A percentile compares a stretch with the other conserved stretches of the same genome.
These are phyloP conservation scores for Aspergillus arachidicola DNA, from an alignment of 2,329 filamentous ascomycete species.

Conservation along the genomic window DNA sequence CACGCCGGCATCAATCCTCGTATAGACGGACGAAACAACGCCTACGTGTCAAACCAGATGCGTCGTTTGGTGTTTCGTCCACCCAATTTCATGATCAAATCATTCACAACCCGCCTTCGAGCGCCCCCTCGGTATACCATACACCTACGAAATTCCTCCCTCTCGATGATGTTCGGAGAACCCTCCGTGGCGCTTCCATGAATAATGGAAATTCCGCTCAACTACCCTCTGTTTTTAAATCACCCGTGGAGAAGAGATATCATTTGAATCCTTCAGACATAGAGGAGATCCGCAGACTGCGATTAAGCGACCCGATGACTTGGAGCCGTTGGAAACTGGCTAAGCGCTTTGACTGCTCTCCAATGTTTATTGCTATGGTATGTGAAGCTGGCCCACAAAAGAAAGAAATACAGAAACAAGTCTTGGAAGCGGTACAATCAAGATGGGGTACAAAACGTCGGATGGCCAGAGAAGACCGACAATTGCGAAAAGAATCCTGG, in stretches of 20 bases:
- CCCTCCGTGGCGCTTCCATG: conserved; percentile 44
- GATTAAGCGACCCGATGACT: conserved; percentile 56
- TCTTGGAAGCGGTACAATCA: conserved; percentile 57
- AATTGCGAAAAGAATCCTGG: conserved; percentile 63
- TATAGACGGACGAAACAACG: conserved; percentile 54
- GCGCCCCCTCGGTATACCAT: conserved; percentile 64
- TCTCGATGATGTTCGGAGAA: conserved; percentile 56
- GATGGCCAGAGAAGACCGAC: conserved; percentile 63
- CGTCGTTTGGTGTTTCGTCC: conserved; percentile 48
- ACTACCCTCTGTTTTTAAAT: conserved; percentile 54
- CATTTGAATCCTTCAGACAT: conserved; percentile 61
- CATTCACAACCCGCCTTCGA: conserved; percentile 68
- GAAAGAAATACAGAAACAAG: conserved; percentile 49
- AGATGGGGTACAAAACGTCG: conserved; percentile 63
- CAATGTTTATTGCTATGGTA: conserved; percentile 64
- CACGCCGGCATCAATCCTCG: conserved; percentile 51
- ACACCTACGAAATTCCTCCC: conserved; percentile 69
- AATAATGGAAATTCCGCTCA: conserved; percentile 24
- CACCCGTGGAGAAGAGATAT: conserved; percentile 61
- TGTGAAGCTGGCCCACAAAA: conserved; percentile 55
- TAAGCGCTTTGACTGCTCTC: conserved; percentile 64
- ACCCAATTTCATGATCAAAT: conserved; percentile 54
- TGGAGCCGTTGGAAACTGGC: conserved; percentile 64
- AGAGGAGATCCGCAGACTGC: conserved; percentile 60
- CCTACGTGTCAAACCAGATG: conserved; percentile 55